A percentile compares a stretch with the other conserved stretches of the same genome.
Evolutionary conservation across 1,284 basidiomycete genomes (phyloP).

Genomic region (Phenoliferia sp.): DNA sequence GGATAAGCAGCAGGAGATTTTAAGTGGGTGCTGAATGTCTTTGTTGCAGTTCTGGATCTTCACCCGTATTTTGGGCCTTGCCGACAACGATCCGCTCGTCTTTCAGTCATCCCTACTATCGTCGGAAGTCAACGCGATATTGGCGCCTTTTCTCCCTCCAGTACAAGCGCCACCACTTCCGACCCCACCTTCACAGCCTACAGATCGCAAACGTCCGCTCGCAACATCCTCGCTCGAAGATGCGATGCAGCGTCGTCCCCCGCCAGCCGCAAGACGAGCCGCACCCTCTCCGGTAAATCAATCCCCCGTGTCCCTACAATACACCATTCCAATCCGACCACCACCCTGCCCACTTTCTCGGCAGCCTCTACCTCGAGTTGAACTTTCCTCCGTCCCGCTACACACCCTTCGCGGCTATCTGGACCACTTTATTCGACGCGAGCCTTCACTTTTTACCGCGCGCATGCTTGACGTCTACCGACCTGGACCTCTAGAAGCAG

Average conservation of each 20-base stretch:
- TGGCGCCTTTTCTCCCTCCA: not conserved
- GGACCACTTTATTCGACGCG: not conserved
- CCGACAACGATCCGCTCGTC: not conserved
- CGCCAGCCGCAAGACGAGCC: not conserved
- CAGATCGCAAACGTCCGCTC: not conserved
- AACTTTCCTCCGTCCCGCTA: not conserved
- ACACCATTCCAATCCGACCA: not conserved
- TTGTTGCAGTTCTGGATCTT: not conserved
- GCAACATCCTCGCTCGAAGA: not conserved
- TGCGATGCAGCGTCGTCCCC: not conserved
- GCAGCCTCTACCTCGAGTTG: not conserved
- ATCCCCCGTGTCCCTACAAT: not conserved
- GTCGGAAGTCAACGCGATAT: not conserved
- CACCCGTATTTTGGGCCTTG: not conserved
- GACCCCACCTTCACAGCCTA: not conserved
- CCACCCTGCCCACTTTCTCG: not conserved
- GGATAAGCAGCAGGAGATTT: not conserved
- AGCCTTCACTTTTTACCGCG: not conserved
- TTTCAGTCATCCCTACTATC: not conserved
- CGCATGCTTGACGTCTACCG: not conserved
- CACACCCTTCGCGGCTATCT: not conserved
- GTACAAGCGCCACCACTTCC: not conserved
- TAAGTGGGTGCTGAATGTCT: not conserved
- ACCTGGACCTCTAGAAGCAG: not conserved
- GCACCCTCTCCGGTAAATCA: not conserved